phyloP scores from a whole-genome alignment of 768 basidiomycete species.

The Mycena filopes region DNA sequence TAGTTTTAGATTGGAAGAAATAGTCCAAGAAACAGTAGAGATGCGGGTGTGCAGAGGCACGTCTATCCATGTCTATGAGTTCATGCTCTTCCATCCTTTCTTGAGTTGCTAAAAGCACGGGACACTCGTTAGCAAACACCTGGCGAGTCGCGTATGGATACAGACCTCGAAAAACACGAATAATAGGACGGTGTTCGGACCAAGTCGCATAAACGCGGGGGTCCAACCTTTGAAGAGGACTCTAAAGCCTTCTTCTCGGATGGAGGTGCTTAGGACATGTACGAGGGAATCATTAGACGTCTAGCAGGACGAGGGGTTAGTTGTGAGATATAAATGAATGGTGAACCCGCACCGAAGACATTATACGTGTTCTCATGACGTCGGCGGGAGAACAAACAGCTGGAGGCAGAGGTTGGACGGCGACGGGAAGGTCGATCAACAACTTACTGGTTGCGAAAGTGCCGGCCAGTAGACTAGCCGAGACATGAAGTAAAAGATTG shows the following conservation, averaged over 20 bases:
- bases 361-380: conserved; percentile 79
- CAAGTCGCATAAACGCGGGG: conserved; percentile 85
- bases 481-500: conserved; percentile 71
- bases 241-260: conserved; percentile 77
- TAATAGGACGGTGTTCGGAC: conserved; percentile 85
- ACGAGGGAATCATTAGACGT: conserved; percentile 59
- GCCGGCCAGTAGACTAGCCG: conserved; percentile 76
- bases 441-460: conserved; percentile 80
- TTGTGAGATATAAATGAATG: not conserved
- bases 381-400: conserved; percentile 85
- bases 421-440: not conserved
- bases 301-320: conserved; percentile 49
- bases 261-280: conserved; percentile 65
- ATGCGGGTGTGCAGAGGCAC: conserved; percentile 20
- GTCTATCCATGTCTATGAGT: not conserved
- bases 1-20: not conserved
- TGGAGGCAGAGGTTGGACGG: conserved; percentile 40
- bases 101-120: conserved; percentile 70
- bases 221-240: conserved; percentile 93
- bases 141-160: not conserved
- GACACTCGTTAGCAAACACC: conserved; percentile 7
- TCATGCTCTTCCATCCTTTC: conserved; percentile 59
- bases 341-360: conserved; percentile 69
- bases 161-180: conserved; percentile 86
- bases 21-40: conserved; percentile 10